phyloP scores from a whole-genome alignment of 164 flowering plant species.

The Stephania japonica region DNA sequence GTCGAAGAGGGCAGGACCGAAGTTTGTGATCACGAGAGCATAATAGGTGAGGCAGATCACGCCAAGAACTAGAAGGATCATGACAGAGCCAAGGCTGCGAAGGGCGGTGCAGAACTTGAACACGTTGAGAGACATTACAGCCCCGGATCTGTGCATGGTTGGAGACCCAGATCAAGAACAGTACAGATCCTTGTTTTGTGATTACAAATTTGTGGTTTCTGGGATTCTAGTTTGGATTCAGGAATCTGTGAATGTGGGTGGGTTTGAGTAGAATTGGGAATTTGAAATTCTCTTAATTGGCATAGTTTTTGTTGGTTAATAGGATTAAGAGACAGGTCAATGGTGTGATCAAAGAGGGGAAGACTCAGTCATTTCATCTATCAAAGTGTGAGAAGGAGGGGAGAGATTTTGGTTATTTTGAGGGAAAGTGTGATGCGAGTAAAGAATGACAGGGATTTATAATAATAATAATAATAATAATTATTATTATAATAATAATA shows the following conservation, averaged over 20 bases:
- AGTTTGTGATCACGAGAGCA: constrained; percentile 70
- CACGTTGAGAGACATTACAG: constrained; percentile 34
- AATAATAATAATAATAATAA: no score
- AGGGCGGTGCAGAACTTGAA: constrained; percentile 36
- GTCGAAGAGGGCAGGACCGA: constrained; percentile 54
- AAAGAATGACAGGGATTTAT: no score
- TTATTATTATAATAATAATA: no score
- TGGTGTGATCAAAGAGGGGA: neutral
- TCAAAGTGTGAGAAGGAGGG: neutral
- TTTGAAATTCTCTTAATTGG: neutral
- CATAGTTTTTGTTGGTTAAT: neutral
- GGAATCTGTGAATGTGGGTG: neutral
- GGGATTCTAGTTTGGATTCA: neutral
- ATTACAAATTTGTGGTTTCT: neutral
- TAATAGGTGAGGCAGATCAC: constrained; percentile 89
- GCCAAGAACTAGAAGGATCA: constrained; percentile 86
- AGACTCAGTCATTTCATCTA: neutral
- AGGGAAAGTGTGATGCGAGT: no score
- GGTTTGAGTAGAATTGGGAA: neutral
- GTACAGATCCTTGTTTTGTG: neutral
- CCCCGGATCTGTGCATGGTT: constrained; percentile 77
- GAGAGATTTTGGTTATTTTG: neutral
- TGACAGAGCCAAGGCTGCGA: constrained; percentile 71
- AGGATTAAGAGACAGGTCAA: neutral
- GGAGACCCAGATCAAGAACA: neutral